Conservation (phyloP, 2,329 filamentous ascomycete genomes). For the Tolypocladium amazonense region DNA sequence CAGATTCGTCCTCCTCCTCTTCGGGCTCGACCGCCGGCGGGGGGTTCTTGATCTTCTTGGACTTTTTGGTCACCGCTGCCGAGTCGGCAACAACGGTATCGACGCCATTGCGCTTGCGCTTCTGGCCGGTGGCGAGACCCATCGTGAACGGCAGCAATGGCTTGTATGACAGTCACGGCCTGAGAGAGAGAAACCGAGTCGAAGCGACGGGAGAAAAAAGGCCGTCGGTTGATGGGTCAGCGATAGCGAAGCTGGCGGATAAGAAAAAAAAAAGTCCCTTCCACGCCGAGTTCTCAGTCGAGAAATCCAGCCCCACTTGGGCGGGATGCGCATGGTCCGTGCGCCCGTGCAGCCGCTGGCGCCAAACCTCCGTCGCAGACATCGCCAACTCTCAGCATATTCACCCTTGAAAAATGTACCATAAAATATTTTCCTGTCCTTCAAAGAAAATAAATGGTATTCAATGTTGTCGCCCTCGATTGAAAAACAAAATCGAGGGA, state of each 20-base stretch:
- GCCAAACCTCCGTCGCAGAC: neutral
- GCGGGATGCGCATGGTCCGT: slow-evolving; percentile 1
- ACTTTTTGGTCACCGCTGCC: slow-evolving; percentile 17
- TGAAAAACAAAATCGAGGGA: neutral
- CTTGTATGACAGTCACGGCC: neutral
- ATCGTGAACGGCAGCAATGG: slow-evolving; percentile 12
- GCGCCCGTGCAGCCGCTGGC: neutral
- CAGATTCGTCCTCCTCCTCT: slow-evolving; percentile 14
- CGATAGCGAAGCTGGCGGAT: slow-evolving; percentile 3
- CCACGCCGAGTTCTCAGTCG: neutral
- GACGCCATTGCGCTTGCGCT: slow-evolving; percentile 30
- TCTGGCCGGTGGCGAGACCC: slow-evolving; percentile 28
- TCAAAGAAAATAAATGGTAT: neutral
- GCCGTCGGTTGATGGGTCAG: neutral
- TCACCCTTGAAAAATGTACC: neutral
- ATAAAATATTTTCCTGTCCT: neutral
- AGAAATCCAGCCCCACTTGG: neutral
- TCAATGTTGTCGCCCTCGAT: neutral
- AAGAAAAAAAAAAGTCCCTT: slow-evolving; percentile 10
- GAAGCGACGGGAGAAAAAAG: slow-evolving; percentile 3
- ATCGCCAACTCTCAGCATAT: neutral
- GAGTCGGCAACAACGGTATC: slow-evolving; percentile 16
- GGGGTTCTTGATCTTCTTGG: slow-evolving; percentile 31
- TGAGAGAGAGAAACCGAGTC: no score
- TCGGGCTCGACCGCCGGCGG: slow-evolving; percentile 16